Base-by-base conservation (phyloP, 768 basidiomycete species). In the Lentinula guzmanii region DNA sequence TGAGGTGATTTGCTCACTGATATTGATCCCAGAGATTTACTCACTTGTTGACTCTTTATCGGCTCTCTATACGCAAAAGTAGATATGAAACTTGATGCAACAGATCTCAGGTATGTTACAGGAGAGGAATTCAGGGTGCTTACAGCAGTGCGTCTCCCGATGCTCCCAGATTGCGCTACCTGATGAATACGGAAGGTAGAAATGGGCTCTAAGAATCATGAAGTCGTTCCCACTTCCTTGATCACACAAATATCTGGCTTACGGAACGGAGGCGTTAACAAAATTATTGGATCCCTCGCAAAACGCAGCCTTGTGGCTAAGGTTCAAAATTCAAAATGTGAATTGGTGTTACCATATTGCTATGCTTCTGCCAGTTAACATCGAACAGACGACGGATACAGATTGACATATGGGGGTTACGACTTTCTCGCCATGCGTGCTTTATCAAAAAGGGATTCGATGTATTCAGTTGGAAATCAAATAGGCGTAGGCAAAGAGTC, bases 401-500 rank as follows among this genome's bases (percentile, higher is more conserved):
- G 97, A 46, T 71, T 99, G 65, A 98, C 97, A 4, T 99, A 99
- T 70, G 97, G 97, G 39, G 97, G 97, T n/a, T 95, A 97, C 65
- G 97, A 99, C 68, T 98, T 87, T 71, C 82, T 99, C 28, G 93
- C 97, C 24, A 91, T 98, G 80, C 84, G 94, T 37, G 90, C 97
- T 2, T 77, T 98, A 71, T 94, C 92, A 1, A 94, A 95, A 71
- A 78, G 96, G 59, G 92, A 93, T 60, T 85, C 91, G 0, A 82
- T 99, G 75, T 77, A 89, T 66, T 92, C 93, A 24, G 93, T 99
- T 35, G 97, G 97, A 21, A 97, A 97, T 70, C 93, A 97, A 77
- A 95, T 99, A 68, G 97, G 97, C 34, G 95, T 97, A 33, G 97
- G 97, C 13, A 99, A 99, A 75, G 97, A 99, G 75, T 93, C 92